Evolutionary conservation across 2,329 filamentous ascomycete species (phyloP).

Genomic region (Sphaerulina vaccinii): DNA sequence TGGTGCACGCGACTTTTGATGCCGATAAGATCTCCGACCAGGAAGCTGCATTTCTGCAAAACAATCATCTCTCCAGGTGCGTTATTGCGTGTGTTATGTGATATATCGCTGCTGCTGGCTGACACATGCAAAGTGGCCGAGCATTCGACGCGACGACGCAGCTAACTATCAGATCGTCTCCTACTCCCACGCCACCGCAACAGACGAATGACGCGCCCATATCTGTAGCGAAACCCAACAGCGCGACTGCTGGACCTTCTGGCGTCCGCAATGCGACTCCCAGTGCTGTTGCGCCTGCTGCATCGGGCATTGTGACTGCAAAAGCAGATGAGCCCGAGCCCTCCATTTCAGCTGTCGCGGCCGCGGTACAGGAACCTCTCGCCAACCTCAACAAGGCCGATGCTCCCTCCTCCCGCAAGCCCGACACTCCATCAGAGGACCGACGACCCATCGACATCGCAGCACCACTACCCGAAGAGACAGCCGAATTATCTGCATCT

Average conservation of each 20-base stretch:
- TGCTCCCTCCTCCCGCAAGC: conserved; percentile 5
- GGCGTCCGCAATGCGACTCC: conserved; percentile 8
- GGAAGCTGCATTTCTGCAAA: conserved; percentile 17
- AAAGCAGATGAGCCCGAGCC: conserved; percentile 9
- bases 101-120: conserved; percentile 7
- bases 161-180: conserved; percentile 19
- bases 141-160: conserved; percentile 55
- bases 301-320: conserved; percentile 18
- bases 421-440: conserved; percentile 14
- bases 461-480: conserved; percentile 31
- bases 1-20: conserved; percentile 11
- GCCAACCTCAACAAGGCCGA: neutral
- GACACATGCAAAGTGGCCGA: conserved; percentile 48
- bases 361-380: conserved; percentile 9
- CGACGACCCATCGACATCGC: conserved; percentile 25
- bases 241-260: conserved; percentile 16
- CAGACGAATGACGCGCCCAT: conserved; percentile 31
- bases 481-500: conserved; percentile 27
- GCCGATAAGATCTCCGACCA: conserved; percentile 8
- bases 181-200: conserved; percentile 42
- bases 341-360: conserved; percentile 12
- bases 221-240: conserved; percentile 30
- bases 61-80: conserved; percentile 17
- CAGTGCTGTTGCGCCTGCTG: conserved; percentile 20
- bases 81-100: neutral